A percentile compares a stretch with the other conserved stretches of the same genome.
phyloP scores from a whole-genome alignment of 176 grass and related monocot genomes.

The Typha latifolia region DNA sequence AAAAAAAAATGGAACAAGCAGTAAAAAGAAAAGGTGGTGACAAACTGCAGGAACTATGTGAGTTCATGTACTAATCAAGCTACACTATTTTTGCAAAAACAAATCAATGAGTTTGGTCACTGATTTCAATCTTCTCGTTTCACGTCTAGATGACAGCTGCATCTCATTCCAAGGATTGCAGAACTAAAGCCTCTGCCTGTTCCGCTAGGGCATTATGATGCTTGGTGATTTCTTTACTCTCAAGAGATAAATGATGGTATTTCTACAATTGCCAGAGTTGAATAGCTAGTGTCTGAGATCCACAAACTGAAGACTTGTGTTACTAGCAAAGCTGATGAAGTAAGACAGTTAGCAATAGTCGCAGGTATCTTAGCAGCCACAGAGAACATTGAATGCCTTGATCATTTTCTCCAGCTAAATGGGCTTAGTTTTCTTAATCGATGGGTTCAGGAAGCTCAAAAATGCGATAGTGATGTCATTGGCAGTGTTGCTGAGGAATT shows the following conservation, averaged over 20 bases:
- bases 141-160: not conserved
- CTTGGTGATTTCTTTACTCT: slow-evolving; percentile 65
- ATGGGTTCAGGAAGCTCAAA: slow-evolving; percentile 47
- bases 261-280: slow-evolving; percentile 35
- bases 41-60: not conserved
- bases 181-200: not conserved
- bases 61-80: not conserved
- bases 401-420: slow-evolving; percentile 51
- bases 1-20: too few species aligned
- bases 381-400: slow-evolving; percentile 38
- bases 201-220: slow-evolving; percentile 10
- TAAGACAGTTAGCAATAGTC: slow-evolving; percentile 41
- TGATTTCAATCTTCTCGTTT: not conserved
- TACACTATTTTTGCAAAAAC: not conserved
- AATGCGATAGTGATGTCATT: not conserved
- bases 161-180: not conserved
- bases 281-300: slow-evolving; percentile 44
- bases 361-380: slow-evolving; percentile 32
- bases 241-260: slow-evolving; percentile 73
- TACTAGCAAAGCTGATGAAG: slow-evolving; percentile 28
- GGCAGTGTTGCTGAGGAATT: slow-evolving; percentile 12
- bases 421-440: slow-evolving; percentile 47
- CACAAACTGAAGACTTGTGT: slow-evolving; percentile 27
- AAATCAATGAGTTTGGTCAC: not conserved
- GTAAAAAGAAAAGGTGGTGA: too few species aligned